Evolutionary conservation across 208 protist genomes (phyloP).

Genomic region (Trypanosoma scelopori): DNA sequence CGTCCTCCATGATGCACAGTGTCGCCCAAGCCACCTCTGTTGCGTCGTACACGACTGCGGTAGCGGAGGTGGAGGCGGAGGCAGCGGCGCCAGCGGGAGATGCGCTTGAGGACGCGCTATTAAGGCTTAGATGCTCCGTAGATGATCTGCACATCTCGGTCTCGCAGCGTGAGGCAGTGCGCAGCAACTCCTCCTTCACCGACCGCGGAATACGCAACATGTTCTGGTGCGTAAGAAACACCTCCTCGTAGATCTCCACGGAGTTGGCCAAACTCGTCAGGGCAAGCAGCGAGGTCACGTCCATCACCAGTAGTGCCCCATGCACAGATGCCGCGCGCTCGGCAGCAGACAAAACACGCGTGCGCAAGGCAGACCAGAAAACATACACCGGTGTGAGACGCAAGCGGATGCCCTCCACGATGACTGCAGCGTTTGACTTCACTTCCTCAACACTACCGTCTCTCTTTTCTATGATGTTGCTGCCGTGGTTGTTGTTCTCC

Average conservation of each 20-base stretch:
- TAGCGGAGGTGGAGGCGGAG: neutral
- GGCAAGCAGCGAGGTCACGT: conserved; percentile 58
- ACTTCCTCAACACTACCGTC: too few relatives aligned
- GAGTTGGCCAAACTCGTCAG: conserved; percentile 38
- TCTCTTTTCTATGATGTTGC: neutral
- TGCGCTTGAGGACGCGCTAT: conserved; percentile 15
- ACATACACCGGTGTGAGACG: conserved; percentile 39
- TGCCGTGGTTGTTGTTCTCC: neutral
- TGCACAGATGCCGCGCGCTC: conserved; percentile 28
- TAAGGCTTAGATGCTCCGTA: conserved; percentile 10
- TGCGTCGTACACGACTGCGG: conserved; percentile 3
- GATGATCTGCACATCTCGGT: conserved; percentile 3
- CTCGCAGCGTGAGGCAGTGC: neutral
- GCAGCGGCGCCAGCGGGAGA: neutral
- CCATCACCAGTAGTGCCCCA: conserved; percentile 61
- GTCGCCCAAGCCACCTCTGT: conserved; percentile 48
- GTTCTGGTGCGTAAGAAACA: conserved; percentile 58
- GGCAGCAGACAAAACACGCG: conserved; percentile 29
- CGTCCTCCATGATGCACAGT: conserved; percentile 51
- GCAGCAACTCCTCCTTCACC: conserved; percentile 44
- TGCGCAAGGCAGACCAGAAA: conserved; percentile 38
- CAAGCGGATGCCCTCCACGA: conserved; percentile 55
- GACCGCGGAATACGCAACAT: conserved; percentile 72
- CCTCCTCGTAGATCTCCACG: conserved; percentile 39
- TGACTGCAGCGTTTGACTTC: conserved; percentile 22